Conservation (phyloP, 371 early-diverging fungal genomes). For the Circinella minor region DNA sequence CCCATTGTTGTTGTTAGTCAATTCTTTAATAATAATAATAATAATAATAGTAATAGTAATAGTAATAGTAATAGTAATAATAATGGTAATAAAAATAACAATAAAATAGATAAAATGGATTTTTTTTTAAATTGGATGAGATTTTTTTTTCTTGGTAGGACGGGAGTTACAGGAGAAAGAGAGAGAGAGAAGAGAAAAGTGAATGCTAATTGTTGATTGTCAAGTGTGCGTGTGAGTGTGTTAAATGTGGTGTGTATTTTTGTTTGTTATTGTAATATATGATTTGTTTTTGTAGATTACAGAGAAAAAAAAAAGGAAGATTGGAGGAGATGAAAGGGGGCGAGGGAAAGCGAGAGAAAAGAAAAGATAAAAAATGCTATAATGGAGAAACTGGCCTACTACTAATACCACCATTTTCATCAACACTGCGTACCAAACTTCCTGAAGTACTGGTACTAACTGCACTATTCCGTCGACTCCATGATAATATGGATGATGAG, state of each 20-base stretch:
- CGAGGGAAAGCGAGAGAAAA: background rate
- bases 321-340: background rate
- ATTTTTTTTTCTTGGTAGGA: too few relatives aligned
- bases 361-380: background rate
- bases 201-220: background rate
- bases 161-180: background rate
- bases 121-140: too few relatives aligned
- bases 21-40: background rate
- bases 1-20: background rate
- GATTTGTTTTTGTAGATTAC: too few relatives aligned
- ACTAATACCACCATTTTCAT: background rate
- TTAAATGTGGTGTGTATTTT: too few relatives aligned
- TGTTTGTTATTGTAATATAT: too few relatives aligned
- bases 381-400: slow-evolving; percentile 12
- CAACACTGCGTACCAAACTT: slow-evolving; percentile 22
- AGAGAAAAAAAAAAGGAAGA: background rate
- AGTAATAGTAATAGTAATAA: background rate
- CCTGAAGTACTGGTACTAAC: background rate
- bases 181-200: background rate
- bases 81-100: too few relatives aligned
- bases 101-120: too few relatives aligned
- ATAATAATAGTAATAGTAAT: background rate
- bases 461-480: slow-evolving; percentile 8
- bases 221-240: too few relatives aligned
- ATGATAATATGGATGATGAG: background rate